Evolutionary conservation across 306 rosid genomes (phyloP), one percentile per base, ranked within the genome.

Genomic region (Prosopis cineraria): DNA sequence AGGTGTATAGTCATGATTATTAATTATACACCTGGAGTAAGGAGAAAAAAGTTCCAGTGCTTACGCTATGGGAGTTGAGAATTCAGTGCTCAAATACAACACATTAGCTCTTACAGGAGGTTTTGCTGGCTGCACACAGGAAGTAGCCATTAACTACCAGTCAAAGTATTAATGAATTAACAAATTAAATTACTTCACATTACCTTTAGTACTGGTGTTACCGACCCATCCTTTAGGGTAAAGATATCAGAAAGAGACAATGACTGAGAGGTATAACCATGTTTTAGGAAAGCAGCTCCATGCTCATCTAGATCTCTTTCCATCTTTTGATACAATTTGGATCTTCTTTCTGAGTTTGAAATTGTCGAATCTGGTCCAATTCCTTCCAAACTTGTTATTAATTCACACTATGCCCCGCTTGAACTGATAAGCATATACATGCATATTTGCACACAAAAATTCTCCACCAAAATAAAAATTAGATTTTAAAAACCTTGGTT

Each of bases 81-180:
- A 93, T 39, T 93, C 79, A 11, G 92, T 36, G 86, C 86, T 84
- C 85, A 95, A 63, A 82, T 91, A 87, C 93, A 95, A 75, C 7
- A 91, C 98, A 87, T 74, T 95, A 30, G 99, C 99, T 59, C 99
- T 93, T 6, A 95, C 93, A 0, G 99, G 96, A 78, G 99, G 99
- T 85, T 85, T 81, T 68, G 96, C 98, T 8, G 92, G 93, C 99
- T 95, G 80, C 77, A 84, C 48, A 68, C 33, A 76, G 71, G 73
- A 80, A 41, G 22, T 84, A 53, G 80, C 68, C 74, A 87, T 83
- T 80, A 85, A 40, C 58, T 62, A 37, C 68, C 72, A 66, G 80
- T 62, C 53, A 78, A 84, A 72, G 13, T 80, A 52, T 24, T 41
- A 48, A 70, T 25, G 22, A 56, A 75, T 36, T 52, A 62, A 39